phyloP scores from a whole-genome alignment of 1,284 basidiomycete genomes.

The Microbotryomycetes sp. region DNA sequence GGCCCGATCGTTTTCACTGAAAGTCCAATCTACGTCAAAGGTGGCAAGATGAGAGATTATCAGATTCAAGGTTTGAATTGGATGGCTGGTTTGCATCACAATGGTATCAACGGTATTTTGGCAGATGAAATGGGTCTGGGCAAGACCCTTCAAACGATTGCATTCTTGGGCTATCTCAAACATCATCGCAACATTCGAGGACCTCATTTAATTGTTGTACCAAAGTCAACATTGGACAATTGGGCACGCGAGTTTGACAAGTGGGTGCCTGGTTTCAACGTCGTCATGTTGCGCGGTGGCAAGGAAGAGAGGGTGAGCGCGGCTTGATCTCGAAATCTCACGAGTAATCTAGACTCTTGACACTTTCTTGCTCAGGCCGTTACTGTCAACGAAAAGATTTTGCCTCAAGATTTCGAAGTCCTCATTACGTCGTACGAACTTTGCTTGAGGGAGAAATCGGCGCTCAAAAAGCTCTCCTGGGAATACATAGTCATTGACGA shows the following conservation, averaged over 20 bases:
- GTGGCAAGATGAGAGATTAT: slow-evolving; percentile 82
- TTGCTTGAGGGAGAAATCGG: slow-evolving; percentile 86
- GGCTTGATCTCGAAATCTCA: background rate
- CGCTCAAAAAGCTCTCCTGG: slow-evolving; percentile 90
- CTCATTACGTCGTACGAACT: slow-evolving; percentile 97
- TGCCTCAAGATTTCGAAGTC: slow-evolving; percentile 87
- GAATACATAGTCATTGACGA: slow-evolving; percentile 99
- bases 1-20: slow-evolving; percentile 87
- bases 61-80: slow-evolving; percentile 95
- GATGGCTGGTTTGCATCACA: slow-evolving; percentile 90
- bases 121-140: slow-evolving; percentile 97
- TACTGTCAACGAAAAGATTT: slow-evolving; percentile 68
- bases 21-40: slow-evolving; percentile 80
- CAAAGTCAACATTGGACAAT: slow-evolving; percentile 95
- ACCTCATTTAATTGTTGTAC: slow-evolving; percentile 91
- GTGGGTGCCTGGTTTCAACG: slow-evolving; percentile 87
- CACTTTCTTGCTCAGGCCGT: slow-evolving; percentile 48
- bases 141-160: slow-evolving; percentile 96
- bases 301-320: slow-evolving; percentile 75
- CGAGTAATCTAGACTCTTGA: too few relatives aligned
- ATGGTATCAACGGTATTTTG: slow-evolving; percentile 86
- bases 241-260: slow-evolving; percentile 88
- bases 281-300: slow-evolving; percentile 73
- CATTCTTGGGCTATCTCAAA: slow-evolving; percentile 92
- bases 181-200: slow-evolving; percentile 70